Evolutionary conservation across 2,329 filamentous ascomycete species (phyloP), one percentile per base, ranked within the genome.

Genomic region (Colletotrichum sidae): DNA sequence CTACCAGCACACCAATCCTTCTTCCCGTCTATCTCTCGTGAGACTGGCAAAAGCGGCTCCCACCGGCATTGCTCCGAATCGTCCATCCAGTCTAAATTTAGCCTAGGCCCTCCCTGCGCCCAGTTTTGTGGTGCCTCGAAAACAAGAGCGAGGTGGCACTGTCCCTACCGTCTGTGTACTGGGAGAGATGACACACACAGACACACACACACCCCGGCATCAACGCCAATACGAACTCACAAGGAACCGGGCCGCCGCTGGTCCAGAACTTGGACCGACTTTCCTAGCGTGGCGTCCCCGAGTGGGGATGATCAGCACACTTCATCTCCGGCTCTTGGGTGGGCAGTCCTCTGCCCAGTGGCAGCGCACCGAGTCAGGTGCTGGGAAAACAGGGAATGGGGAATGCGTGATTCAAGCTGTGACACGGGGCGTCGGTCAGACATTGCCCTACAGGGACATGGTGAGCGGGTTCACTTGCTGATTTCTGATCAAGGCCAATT

Each of bases 301-400:
- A 25, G 41, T 50, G 46, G 61, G 52, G 25, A 37, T 50, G 62
- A 65, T 65, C 62, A 56, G 53, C 62, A 52, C 62, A 62, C 33
- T 52, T 65, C 62, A 65, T 65, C 46, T 65, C 62, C 62, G 46
- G 35, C 57, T 55, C 47, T 54, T 44, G 57, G 50, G 60, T 53
- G 38, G 39, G 15, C 3, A 25, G 4, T 25, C 3, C 25, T 25
- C 25, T 25, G 34, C 39, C 11, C 15, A 35, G 10, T n/a, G 25
- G 39, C 39, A 38, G 54, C 39, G 51, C 46, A 58, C 55, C 46
- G 55, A 58, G 55, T 58, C 55, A 58, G 45, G 38, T 50, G 37
- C 46, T 13, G 33, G 15, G 46, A 33, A 55, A 37, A 39, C 34
- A 37, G 35, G 37, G 49, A 50, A 37, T 25, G 34, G 33, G 46